These are phyloP conservation scores for Sarcodon aspratus DNA, from an alignment of 768 basidiomycete species.

Conservation along the genomic window DNA sequence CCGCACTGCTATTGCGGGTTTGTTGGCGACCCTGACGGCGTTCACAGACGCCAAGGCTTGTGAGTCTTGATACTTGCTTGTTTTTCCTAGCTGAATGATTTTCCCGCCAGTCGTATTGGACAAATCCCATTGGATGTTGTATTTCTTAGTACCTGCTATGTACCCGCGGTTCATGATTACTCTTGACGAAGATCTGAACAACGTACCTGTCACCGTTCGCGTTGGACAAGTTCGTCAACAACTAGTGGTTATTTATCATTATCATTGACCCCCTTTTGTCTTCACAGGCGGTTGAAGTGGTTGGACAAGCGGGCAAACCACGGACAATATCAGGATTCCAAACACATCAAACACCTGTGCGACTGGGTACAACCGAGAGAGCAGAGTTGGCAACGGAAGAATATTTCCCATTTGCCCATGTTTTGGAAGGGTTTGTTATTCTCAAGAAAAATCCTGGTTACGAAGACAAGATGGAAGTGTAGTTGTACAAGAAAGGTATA, in stretches of 20 bases:
- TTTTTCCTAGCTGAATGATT: background rate
- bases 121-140: conserved; percentile 98
- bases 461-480: conserved; percentile 79
- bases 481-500: conserved; percentile 9
- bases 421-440: conserved; percentile 89
- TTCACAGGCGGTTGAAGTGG: conserved; percentile 83
- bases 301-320: conserved; percentile 96
- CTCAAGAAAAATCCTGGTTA: conserved; percentile 87
- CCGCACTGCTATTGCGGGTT: conserved; percentile 78
- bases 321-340: conserved; percentile 97
- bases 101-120: conserved; percentile 68
- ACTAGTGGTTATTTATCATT: background rate
- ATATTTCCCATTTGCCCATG: conserved; percentile 81
- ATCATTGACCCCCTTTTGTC: conserved; percentile 1
- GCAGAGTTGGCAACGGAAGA: conserved; percentile 97
- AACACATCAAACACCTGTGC: conserved; percentile 94
- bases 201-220: conserved; percentile 81
- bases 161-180: conserved; percentile 98
- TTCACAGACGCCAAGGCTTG: conserved; percentile 92
- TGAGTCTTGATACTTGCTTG: conserved; percentile 31
- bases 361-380: conserved; percentile 87
- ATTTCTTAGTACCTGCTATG: conserved; percentile 93
- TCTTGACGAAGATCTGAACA: conserved; percentile 83
- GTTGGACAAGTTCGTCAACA: conserved; percentile 69
- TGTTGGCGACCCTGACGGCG: conserved; percentile 79